Evolutionary conservation across 176 grass and related monocot genomes (phyloP), one percentile per base, ranked within the genome.

Genomic region (Oryza australiensis): DNA sequence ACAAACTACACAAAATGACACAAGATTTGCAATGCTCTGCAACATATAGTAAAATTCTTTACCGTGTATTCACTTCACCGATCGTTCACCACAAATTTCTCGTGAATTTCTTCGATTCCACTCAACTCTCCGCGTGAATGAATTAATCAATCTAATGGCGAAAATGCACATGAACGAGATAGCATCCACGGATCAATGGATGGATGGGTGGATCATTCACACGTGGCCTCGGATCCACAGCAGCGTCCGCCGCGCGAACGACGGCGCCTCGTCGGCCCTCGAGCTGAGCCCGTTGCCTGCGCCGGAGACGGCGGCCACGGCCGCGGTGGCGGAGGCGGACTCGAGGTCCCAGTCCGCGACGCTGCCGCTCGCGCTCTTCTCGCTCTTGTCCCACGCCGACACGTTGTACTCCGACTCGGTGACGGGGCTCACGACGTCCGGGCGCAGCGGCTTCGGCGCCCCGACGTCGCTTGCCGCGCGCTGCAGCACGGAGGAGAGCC

Each of bases 201-300:
- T 48, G 10, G 2, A 40, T 40, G 38, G 38, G 7, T 5, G 12
- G 13, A 49, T 55, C 18, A 13, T n/a, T 89, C 83, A 90, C 51
- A 74, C 63, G 68, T 86, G 84, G 24, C 88, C 84, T 86, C 88
- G 91, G 92, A 98, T 93, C 93, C 96, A 98, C 28, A 91, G 90
- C 80, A 95, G 79, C 40, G 93, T 98, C 81, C 93, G 92, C 64
- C 92, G 85, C 1, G 96, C 96, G 69, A 98, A 98, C 33, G 96
- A 98, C 43, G 96, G 85, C 26, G 96, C 85, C 89, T 98, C 95
- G 59, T 98, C 95, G 37, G 91, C 79, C 34, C 95, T 83, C 9
- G 92, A 95, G 41, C 66, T 62, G 24, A 87, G 63, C 1, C 84
- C 62, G 28, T 14, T 49, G 29, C 64, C 74, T 53, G 53, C 33